Evolutionary conservation across 176 grass and related monocot species (phyloP), one percentile per base, ranked within the genome.

Genomic region (Hyparrhenia diplandra): DNA sequence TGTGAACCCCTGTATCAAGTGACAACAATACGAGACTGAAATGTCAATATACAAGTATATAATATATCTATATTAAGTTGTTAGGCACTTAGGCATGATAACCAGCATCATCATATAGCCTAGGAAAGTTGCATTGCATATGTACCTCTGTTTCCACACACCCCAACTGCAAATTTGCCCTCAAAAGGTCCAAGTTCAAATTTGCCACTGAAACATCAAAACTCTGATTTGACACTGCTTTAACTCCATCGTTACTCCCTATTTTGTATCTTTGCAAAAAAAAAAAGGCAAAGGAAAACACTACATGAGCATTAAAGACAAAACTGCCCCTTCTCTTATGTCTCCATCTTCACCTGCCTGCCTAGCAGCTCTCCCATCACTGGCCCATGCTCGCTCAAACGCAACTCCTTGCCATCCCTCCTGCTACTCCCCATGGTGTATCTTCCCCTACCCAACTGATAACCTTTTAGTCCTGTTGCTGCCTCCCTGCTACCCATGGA

Each of bases 1-100:
- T 54, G 96, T 98, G 84, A 95, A 98, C 23, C 92, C 96, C 90
- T 97, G 80, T 37, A 43, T 6, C 32, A n/a, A 58, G n/a, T 21
- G 16, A 66, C 9, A 67, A 66, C 29, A 30, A 47, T 43, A 69
- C 51, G 10, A 65, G 43, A 27, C 11, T 45, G n/a, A 24, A 34
- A 55, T 67, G 54, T 23, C 20, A 55, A 29, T 57, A 31, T 27
- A 5, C 55, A 80, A 57, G 68, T 23, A 80, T n/a, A 54, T 10
- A 68, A 0, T 37, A 80, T 7, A 68, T 7, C 54, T 1, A 37
- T 12, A 25, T 17, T 32, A 14, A 75, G 21, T 39, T 37, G 16
- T 52, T 55, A 60, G n/a, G 32, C 21, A 60, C n/a, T 18, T 55
- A 3, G 20, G 47, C 13, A 51, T 10, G 16, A 34, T 10, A 20